Evolutionary conservation across 371 early-diverging fungal species (phyloP), one percentile per base, ranked within the genome.

Genomic region (Zychaea mexicana): DNA sequence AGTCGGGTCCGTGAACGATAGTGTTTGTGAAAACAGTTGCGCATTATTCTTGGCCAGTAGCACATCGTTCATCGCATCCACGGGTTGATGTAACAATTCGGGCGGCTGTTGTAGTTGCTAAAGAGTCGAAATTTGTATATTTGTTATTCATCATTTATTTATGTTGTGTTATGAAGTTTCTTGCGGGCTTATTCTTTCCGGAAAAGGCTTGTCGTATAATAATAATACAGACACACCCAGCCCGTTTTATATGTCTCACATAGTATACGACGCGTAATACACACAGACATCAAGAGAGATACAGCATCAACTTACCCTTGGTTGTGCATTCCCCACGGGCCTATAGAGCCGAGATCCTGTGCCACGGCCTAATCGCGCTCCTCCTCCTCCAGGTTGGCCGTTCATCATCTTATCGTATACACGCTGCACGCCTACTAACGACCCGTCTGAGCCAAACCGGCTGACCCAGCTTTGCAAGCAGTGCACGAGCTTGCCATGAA

Each of bases 1-100:
- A 19, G 78, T 79, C 22, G 82, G 82, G 53, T 82, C 82, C 9
- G 82, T 82, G 52, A 82, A 82, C 3, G 82, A 75, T n/a, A 82
- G 60, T 0, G 79, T 82, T 42, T 82, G 79, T 7, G 76, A 79
- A 32, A 82, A 67, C 19, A 82, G 46, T 46, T 77, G 78, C 15
- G 79, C 82, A 61, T 76, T 82, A 55, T 79, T 82, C 62, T 74
- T 77, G 36, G 78, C 76, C 30, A 82, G 45, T 61, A 79, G 72
- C 45, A 79, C 77, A 45, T 71, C 72, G 36, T 62, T 60, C 53
- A 65, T 52, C 27, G 64, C 57, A 49, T 70, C 66, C n/a, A 31
- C 54, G 7, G 64, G 30, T 31, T 57, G 42, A 47, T 56, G 52
- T 33, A 21, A 28, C 10, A 31, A 13, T 42, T 42, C 42, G 33